phyloP scores from a whole-genome alignment of 345 rosid species.

The Eucalyptus rudis region DNA sequence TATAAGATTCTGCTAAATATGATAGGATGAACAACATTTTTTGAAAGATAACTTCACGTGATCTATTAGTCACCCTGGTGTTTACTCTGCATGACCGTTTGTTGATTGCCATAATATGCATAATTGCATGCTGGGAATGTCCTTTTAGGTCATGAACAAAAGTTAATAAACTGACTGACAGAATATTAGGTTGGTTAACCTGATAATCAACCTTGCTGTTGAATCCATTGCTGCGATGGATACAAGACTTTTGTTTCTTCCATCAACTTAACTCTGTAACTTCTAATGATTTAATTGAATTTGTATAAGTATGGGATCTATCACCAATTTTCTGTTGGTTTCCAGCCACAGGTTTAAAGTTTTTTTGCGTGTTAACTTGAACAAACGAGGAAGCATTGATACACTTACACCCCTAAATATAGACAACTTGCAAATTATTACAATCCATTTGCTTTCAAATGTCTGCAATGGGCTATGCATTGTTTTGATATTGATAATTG shows the following conservation, averaged over 20 bases:
- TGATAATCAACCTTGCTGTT: not conserved
- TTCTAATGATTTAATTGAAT: not conserved
- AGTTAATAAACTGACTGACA: not conserved
- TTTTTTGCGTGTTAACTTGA: not conserved
- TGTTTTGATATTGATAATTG: not conserved
- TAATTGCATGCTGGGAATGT: not conserved
- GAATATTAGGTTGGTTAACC: not conserved
- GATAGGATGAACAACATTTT: not conserved
- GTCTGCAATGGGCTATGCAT: not conserved
- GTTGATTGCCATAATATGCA: not conserved
- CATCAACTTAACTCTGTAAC: not conserved
- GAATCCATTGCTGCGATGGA: not conserved
- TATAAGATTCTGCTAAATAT: not conserved
- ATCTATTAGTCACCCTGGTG: not conserved
- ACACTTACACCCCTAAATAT: not conserved
- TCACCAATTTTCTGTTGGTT: not conserved
- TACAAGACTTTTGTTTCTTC: not conserved
- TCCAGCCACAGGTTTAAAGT: not conserved
- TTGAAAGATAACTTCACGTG: not conserved
- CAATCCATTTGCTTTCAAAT: not conserved
- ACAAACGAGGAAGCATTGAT: not conserved
- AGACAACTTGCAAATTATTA: not conserved
- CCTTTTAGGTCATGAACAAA: not conserved
- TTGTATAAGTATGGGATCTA: not conserved
- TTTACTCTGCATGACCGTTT: not conserved